phyloP scores from a whole-genome alignment of 257 asterid species.

The Henckelia pumila region DNA sequence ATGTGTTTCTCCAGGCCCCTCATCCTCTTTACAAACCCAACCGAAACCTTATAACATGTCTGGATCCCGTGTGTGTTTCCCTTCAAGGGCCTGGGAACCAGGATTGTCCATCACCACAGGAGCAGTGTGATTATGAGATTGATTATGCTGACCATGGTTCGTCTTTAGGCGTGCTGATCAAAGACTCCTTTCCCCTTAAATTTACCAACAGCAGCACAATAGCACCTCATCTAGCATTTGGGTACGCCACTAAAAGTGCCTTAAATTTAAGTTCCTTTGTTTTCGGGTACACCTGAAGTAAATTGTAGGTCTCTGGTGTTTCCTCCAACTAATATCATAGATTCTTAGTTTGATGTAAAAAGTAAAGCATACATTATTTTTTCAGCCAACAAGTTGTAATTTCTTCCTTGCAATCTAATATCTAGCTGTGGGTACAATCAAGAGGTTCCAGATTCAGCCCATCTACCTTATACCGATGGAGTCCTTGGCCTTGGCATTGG shows the following conservation, averaged over 20 bases:
- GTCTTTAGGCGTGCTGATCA: conserved; percentile 74
- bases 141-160: conserved; percentile 81
- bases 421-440: conserved; percentile 90
- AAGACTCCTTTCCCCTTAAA: conserved; percentile 57
- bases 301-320: neutral
- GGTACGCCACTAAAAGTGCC: conserved; percentile 40
- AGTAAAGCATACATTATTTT: neutral
- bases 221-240: conserved; percentile 69
- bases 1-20: conserved; percentile 64
- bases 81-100: conserved; percentile 41
- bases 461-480: conserved; percentile 70
- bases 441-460: conserved; percentile 49
- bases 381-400: neutral
- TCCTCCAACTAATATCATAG: neutral
- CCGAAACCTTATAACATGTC: conserved; percentile 48
- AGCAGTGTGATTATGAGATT: conserved; percentile 87
- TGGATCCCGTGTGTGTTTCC: conserved; percentile 62
- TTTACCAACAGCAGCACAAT: conserved; percentile 51
- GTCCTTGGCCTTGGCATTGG: conserved; percentile 93
- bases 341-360: too few species aligned
- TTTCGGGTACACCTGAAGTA: neutral
- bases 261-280: neutral
- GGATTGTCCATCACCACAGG: conserved; percentile 43
- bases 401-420: conserved; percentile 10
- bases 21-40: conserved; percentile 72